phyloP scores from a whole-genome alignment of 2,329 filamentous ascomycete genomes.

The Knoxdaviesia proteae region DNA sequence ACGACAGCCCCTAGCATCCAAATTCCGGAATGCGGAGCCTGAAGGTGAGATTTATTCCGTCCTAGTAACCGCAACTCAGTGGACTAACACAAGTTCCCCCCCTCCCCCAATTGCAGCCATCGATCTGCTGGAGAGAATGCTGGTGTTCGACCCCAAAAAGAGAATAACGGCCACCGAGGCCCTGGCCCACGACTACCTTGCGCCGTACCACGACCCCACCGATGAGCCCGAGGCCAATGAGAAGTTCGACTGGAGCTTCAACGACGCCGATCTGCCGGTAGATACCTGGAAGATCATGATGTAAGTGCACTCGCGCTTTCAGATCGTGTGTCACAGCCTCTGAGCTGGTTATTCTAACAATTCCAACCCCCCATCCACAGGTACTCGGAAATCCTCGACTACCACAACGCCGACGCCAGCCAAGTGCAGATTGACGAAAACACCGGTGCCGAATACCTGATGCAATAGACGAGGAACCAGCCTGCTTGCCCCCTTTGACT shows the following conservation, averaged over 20 bases:
- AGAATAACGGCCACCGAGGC: slow-evolving; percentile 73
- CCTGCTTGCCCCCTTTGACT: slow-evolving; percentile 4
- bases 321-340: no score
- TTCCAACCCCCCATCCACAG: slow-evolving; percentile 21
- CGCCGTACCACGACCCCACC: slow-evolving; percentile 90
- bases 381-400: slow-evolving; percentile 98
- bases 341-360: neutral
- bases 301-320: slow-evolving; percentile 28
- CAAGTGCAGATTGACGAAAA: slow-evolving; percentile 1
- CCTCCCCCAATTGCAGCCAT: slow-evolving; percentile 37
- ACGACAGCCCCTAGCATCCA: slow-evolving; percentile 64
- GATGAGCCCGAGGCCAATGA: slow-evolving; percentile 91
- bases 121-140: slow-evolving; percentile 86
- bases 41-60: slow-evolving; percentile 33
- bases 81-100: neutral
- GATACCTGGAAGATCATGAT: slow-evolving; percentile 99
- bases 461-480: slow-evolving; percentile 3
- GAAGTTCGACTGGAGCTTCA: slow-evolving; percentile 99
- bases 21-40: slow-evolving; percentile 90
- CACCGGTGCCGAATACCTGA: slow-evolving; percentile 2
- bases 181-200: slow-evolving; percentile 78
- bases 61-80: neutral
- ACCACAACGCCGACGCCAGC: slow-evolving; percentile 68
- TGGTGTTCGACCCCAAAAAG: slow-evolving; percentile 97
- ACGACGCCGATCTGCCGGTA: slow-evolving; percentile 88